Base-by-base conservation (phyloP, 2,329 filamentous ascomycete genomes). In the Coleophoma cylindrospora region DNA sequence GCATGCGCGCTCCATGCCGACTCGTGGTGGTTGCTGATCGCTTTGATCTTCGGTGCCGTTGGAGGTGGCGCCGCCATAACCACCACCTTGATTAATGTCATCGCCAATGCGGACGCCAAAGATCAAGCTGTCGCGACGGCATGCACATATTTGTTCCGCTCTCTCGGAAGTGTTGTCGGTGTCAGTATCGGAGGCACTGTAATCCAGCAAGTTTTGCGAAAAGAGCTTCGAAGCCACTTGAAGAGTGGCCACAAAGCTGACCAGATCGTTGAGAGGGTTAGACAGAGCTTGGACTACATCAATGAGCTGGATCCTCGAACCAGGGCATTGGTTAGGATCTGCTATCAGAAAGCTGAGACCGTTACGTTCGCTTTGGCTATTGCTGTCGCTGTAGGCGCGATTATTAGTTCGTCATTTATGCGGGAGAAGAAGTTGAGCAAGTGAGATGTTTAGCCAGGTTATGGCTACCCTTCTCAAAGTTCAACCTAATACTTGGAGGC, bases 71-170 rank as follows among this genome's bases (percentile, higher is more conserved):
- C 77, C 59, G 85, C 82, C 6, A 79, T 89, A 36, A 91, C 87
- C 0, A 86, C 84, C 0, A 84, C 84, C 0, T 75, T 91, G 34
- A 83, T 91, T 43, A 85, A 77, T 2, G 72, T 91, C 36, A 81
- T 91, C 55, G 83, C 87, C 33, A 89, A 90, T 61, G 79, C 84
- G 0, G 70, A 78, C 1, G 72, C 74, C 3, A 74, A 81, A 40
- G 87, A 91, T 57, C 83, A 87, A 54, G 87, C 89, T 2, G 79
- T 91, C 1, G 86, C 84, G 4, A 87, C 88, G 14, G 88, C 89
- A 8, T 90, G 86, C 65, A 87, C 83, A 17, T 92, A 92, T 67
- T 79, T 92, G 21, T 92, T 92, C 73, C 83, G 88, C 37, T 86
- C 84, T 1, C 73, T 91, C 0, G 89, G 87, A 11, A 74, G 91